A percentile compares a stretch with the other conserved stretches of the same genome.
phyloP scores from a whole-genome alignment of 2,329 filamentous ascomycete genomes.

The Berkeleyomyces rouxiae region DNA sequence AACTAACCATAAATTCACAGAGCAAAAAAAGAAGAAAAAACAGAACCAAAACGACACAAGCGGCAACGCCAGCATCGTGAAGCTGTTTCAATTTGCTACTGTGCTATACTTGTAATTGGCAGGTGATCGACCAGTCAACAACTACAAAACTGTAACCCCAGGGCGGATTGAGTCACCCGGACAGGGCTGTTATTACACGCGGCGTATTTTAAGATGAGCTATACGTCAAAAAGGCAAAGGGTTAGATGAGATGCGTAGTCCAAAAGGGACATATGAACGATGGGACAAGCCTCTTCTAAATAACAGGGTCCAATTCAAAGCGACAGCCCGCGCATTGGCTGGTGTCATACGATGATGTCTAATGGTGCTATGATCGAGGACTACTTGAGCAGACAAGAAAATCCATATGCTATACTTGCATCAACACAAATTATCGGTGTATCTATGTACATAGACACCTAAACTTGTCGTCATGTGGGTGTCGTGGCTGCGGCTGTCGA shows the following conservation, averaged over 20 bases:
- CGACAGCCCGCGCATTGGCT: no score
- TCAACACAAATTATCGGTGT: no score
- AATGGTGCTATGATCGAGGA: not conserved
- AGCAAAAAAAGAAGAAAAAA: not conserved
- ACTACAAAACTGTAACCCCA: not conserved
- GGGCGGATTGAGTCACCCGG: not conserved
- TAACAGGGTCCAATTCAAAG: no score
- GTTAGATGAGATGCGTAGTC: not conserved
- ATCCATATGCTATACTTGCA: no score
- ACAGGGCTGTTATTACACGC: conserved; percentile 1
- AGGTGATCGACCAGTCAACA: not conserved
- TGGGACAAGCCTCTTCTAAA: no score
- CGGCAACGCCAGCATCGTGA: not conserved
- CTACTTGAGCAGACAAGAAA: not conserved
- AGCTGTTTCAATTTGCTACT: not conserved
- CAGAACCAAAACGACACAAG: not conserved
- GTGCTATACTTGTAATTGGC: not conserved
- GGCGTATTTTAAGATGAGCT: conserved; percentile 2
- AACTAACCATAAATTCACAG: not conserved
- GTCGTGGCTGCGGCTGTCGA: no score
- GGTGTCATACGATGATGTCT: no score
- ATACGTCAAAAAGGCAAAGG: conserved; percentile 1
- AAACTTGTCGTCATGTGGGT: no score
- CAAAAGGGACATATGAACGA: not conserved
- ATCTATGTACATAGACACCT: no score